Conservation (phyloP, 2,329 filamentous ascomycete genomes). For the Diplocarpon rosae region DNA sequence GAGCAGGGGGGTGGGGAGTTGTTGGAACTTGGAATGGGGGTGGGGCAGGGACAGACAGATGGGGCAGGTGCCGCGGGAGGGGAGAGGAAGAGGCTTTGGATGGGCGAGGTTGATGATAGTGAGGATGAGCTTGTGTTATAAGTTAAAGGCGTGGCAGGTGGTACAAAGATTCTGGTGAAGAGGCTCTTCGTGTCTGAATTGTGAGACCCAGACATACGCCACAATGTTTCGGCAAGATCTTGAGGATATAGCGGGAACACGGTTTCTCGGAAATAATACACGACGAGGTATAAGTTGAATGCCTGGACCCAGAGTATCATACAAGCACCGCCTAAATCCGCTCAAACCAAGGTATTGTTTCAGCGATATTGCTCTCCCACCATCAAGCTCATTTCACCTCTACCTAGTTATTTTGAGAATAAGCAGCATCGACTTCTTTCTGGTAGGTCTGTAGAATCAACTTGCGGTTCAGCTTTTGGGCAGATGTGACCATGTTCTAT, state of each 20-base stretch:
- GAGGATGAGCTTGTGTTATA: slow-evolving; percentile 14
- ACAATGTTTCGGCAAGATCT: too few species aligned
- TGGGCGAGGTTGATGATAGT: slow-evolving; percentile 8
- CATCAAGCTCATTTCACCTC: background rate
- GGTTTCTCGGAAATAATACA: background rate
- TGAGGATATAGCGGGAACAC: too few species aligned
- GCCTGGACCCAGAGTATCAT: slow-evolving; percentile 4
- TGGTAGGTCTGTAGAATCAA: slow-evolving; percentile 52
- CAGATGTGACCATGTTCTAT: slow-evolving; percentile 55
- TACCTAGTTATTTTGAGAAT: slow-evolving; percentile 16
- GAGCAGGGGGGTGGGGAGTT: slow-evolving; percentile 13
- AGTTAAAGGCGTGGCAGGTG: background rate
- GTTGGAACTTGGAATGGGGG: background rate
- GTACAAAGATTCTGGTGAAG: background rate
- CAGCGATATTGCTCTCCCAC: background rate
- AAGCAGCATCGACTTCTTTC: slow-evolving; percentile 41
- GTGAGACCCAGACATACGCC: too few species aligned
- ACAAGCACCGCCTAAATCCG: slow-evolving; percentile 3
- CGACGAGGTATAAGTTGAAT: background rate
- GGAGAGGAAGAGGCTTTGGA: slow-evolving; percentile 10
- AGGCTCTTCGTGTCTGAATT: too few species aligned
- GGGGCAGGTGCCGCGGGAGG: slow-evolving; percentile 3
- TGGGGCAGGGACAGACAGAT: background rate
- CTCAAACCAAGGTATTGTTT: slow-evolving; percentile 2
- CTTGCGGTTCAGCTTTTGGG: slow-evolving; percentile 63